Percentiles rank a stretch among this genome's conserved stretches.
phyloP scores from a whole-genome alignment of 306 rosid genomes.

The Sechiopsis laciniata region DNA sequence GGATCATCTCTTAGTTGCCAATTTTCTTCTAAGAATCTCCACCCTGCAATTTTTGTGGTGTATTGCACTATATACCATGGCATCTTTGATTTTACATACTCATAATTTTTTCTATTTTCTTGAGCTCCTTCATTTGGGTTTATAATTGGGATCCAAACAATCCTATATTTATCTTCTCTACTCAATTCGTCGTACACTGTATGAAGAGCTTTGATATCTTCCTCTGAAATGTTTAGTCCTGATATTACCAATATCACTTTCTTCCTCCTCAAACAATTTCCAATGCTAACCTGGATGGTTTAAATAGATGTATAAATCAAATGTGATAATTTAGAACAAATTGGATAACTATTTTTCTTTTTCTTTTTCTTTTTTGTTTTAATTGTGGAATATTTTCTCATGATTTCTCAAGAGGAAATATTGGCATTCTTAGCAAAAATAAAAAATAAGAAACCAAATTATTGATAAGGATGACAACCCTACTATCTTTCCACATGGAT shows the following conservation, averaged over 20 bases:
- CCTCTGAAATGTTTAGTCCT: constrained; percentile 41
- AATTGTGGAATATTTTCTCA: too few species aligned
- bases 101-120: constrained; percentile 21
- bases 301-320: not conserved
- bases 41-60: constrained; percentile 21
- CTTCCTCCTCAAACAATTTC: constrained; percentile 25
- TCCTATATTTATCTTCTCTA: constrained; percentile 30
- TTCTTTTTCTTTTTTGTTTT: too few species aligned
- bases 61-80: constrained; percentile 33
- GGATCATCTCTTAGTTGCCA: constrained; percentile 38
- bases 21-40: constrained; percentile 32
- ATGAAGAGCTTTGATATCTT: constrained; percentile 35
- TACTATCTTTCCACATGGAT: too few species aligned
- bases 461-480: too few species aligned
- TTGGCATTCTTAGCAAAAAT: too few species aligned
- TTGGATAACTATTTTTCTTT: too few species aligned
- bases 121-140: constrained; percentile 37
- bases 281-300: constrained; percentile 15
- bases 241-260: constrained; percentile 42
- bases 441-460: too few species aligned
- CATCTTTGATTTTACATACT: constrained; percentile 15
- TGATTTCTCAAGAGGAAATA: too few species aligned
- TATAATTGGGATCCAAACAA: constrained; percentile 59
- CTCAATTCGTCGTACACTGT: constrained; percentile 34
- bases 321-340: too few species aligned